Conservation (phyloP, 2,329 filamentous ascomycete genomes). For the Cordyceps farinosa region DNA sequence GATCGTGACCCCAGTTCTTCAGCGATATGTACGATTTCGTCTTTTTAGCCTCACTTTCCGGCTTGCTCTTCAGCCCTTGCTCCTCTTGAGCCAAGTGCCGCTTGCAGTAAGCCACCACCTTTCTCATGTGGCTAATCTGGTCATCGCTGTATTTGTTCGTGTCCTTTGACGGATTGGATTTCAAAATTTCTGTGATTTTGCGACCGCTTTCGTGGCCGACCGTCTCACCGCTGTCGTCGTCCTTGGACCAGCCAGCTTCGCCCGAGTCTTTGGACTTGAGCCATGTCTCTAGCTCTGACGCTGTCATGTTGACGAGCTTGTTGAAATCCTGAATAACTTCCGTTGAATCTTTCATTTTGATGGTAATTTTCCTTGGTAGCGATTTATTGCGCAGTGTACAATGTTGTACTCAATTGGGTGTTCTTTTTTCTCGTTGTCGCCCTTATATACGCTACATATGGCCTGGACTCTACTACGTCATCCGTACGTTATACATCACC, state of each 20-base stretch:
- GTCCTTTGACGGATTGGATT: conserved; percentile 57
- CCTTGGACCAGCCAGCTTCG: conserved; percentile 57
- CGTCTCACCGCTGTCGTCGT: conserved; percentile 55
- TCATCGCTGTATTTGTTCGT: conserved; percentile 54
- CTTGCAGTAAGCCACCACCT: conserved; percentile 63
- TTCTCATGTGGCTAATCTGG: conserved; percentile 56
- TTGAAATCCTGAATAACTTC: conserved; percentile 57
- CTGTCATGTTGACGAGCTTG: conserved; percentile 62
- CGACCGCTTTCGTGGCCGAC: conserved; percentile 62
- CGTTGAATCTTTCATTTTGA: conserved; percentile 26
- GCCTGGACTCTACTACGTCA: conserved; percentile 4
- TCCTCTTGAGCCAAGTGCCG: conserved; percentile 63
- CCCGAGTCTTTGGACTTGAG: conserved; percentile 56
- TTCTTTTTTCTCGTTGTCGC: not conserved
- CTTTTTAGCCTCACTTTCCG: conserved; percentile 41
- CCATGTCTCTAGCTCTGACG: conserved; percentile 59
- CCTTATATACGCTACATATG: not conserved
- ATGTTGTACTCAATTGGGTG: not conserved
- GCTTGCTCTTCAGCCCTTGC: conserved; percentile 52
- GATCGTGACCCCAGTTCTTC: conserved; percentile 61
- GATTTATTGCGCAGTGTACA: not conserved
- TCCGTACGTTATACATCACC: conserved; percentile 4
- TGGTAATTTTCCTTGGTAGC: not conserved
- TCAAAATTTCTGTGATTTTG: conserved; percentile 60
- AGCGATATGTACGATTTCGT: conserved; percentile 55